Evolutionary conservation across 202 grass and related monocot species (phyloP).

Genomic region (Zizania palustris): DNA sequence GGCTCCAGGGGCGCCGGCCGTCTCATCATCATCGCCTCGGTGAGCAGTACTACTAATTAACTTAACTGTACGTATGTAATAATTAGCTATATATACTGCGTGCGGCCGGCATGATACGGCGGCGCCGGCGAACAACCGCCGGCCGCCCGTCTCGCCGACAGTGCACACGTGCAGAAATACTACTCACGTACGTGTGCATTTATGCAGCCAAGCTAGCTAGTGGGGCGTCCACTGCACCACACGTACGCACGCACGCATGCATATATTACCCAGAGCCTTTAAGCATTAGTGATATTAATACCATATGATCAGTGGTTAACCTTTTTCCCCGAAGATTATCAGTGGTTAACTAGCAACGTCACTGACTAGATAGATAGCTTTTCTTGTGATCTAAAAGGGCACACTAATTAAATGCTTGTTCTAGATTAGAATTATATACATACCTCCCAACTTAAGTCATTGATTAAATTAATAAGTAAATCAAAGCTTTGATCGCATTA

Average conservation of each 20-base stretch:
- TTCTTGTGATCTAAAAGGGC: constrained; percentile 11
- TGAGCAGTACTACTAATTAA: background rate
- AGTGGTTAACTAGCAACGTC: constrained; percentile 1
- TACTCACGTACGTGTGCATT: background rate
- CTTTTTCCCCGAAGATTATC: background rate
- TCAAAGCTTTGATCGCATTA: background rate
- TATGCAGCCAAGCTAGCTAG: background rate
- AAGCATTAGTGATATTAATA: background rate
- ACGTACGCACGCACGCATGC: too few species aligned
- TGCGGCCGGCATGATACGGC: background rate
- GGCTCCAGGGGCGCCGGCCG: constrained; percentile 67
- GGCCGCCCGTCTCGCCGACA: background rate
- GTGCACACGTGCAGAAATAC: background rate
- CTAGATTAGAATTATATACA: background rate
- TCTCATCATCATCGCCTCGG: constrained; percentile 89
- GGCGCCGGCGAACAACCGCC: background rate
- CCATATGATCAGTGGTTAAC: background rate
- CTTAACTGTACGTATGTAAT: background rate
- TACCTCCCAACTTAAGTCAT: background rate
- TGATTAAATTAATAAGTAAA: background rate
- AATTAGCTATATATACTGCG: background rate
- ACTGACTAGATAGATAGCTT: background rate
- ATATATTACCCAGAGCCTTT: too few species aligned
- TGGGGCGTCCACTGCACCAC: background rate
- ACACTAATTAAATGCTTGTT: background rate